These are phyloP conservation scores for Rhizopogon rudus DNA, from an alignment of 768 basidiomycete species.

Conservation along the genomic window DNA sequence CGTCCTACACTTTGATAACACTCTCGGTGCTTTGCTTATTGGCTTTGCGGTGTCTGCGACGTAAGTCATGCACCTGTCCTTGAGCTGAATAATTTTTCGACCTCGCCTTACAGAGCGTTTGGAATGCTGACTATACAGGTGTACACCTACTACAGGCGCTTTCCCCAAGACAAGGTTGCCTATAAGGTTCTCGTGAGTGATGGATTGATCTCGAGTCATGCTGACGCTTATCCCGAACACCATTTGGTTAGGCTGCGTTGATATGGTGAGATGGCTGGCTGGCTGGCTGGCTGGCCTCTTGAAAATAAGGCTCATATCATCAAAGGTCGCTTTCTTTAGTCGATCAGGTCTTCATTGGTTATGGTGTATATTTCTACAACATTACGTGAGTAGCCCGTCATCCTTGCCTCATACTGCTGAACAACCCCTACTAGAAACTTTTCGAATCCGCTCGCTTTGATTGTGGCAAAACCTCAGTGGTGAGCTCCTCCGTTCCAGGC, in stretches of 20 bases:
- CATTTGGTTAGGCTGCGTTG: constrained; percentile 21
- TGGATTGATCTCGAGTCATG: not conserved
- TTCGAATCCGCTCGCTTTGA: constrained; percentile 30
- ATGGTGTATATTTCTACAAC: constrained; percentile 49
- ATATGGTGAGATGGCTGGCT: constrained; percentile 24
- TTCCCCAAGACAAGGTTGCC: constrained; percentile 44
- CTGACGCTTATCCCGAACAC: not conserved
- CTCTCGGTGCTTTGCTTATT: constrained; percentile 56
- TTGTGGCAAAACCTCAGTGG: constrained; percentile 39
- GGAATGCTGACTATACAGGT: constrained; percentile 52
- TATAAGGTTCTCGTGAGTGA: constrained; percentile 50
- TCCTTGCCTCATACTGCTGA: not conserved
- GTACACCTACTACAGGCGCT: constrained; percentile 50
- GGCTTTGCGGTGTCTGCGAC: constrained; percentile 49
- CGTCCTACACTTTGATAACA: constrained; percentile 32
- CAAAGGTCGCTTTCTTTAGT: constrained; percentile 30
- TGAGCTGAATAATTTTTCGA: not conserved
- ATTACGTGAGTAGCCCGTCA: constrained; percentile 38
- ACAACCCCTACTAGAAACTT: constrained; percentile 31
- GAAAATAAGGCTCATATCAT: not conserved
- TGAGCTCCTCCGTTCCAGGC: constrained; percentile 17
- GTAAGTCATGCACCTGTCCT: constrained; percentile 14
- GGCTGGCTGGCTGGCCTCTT: not conserved
- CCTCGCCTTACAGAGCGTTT: constrained; percentile 37
- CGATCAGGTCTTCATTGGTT: constrained; percentile 48